Evolutionary conservation across 306 rosid genomes (phyloP).

Genomic region (Quercus berberidifolia): DNA sequence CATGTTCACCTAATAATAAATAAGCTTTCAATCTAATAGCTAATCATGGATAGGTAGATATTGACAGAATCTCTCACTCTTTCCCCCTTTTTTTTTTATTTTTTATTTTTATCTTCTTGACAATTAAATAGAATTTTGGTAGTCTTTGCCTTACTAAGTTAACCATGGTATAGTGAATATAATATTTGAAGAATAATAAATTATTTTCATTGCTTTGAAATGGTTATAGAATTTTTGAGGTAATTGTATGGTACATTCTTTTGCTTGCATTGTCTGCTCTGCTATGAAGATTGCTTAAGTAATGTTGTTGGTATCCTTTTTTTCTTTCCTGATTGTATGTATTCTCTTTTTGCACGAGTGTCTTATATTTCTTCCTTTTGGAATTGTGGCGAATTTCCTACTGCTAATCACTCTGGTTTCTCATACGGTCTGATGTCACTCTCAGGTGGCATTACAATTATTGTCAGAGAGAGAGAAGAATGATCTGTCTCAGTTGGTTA

Average conservation of each 20-base stretch:
- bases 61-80: too few species aligned
- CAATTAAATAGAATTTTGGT: too few species aligned
- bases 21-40: not conserved
- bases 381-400: not conserved
- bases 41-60: not conserved
- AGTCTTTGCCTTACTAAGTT: too few species aligned
- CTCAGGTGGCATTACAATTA: slow-evolving; percentile 69
- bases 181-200: too few species aligned
- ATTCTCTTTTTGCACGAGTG: not conserved
- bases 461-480: slow-evolving; percentile 78
- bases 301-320: not conserved
- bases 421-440: slow-evolving; percentile 26
- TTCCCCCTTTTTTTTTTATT: too few species aligned
- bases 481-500: slow-evolving; percentile 65
- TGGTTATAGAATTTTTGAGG: too few species aligned
- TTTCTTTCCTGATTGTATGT: not conserved
- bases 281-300: not conserved
- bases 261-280: not conserved
- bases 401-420: slow-evolving; percentile 21
- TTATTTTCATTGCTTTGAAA: too few species aligned
- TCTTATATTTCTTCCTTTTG: not conserved
- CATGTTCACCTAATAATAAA: not conserved
- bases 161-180: too few species aligned
- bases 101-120: too few species aligned
- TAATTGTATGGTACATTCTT: too few species aligned